phyloP scores from a whole-genome alignment of 2,329 filamentous ascomycete species.

The Cadophora gregata region DNA sequence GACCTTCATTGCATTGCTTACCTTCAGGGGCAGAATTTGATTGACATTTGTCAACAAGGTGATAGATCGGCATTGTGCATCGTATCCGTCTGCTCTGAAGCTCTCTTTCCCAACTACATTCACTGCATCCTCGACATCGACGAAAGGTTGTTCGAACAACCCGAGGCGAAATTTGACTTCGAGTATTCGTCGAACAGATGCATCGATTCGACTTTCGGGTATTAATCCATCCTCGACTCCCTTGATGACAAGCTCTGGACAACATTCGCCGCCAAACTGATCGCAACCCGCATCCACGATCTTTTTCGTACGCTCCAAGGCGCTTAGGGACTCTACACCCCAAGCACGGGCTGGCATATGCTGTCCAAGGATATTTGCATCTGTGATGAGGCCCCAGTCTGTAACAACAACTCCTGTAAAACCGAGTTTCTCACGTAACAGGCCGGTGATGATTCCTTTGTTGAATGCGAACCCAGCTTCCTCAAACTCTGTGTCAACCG shows the following conservation, averaged over 20 bases:
- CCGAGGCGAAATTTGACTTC: not conserved
- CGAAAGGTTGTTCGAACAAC: not conserved
- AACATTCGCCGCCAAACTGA: constrained; percentile 3
- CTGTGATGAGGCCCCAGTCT: constrained; percentile 12
- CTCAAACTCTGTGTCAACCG: not conserved
- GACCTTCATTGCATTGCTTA: not conserved
- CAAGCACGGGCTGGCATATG: not conserved
- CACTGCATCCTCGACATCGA: not conserved
- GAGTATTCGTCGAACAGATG: not conserved
- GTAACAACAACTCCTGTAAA: constrained; percentile 7
- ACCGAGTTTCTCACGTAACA: not conserved
- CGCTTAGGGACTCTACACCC: not conserved
- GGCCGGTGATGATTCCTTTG: not conserved
- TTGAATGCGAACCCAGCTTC: constrained; percentile 4
- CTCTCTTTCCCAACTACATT: not conserved
- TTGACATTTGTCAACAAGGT: constrained; percentile 2
- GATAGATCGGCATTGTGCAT: not conserved
- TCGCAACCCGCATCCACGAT: constrained; percentile 5
- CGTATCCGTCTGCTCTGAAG: not conserved
- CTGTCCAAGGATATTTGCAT: not conserved
- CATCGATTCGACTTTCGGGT: not conserved
- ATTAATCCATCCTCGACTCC: not conserved
- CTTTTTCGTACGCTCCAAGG: not conserved
- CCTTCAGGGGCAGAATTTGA: not conserved
- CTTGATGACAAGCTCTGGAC: not conserved